A percentile compares a stretch with the other conserved stretches of the same genome.
Evolutionary conservation across 2,329 filamentous ascomycete genomes (phyloP).

Genomic region (Trichoderma semiorbis): DNA sequence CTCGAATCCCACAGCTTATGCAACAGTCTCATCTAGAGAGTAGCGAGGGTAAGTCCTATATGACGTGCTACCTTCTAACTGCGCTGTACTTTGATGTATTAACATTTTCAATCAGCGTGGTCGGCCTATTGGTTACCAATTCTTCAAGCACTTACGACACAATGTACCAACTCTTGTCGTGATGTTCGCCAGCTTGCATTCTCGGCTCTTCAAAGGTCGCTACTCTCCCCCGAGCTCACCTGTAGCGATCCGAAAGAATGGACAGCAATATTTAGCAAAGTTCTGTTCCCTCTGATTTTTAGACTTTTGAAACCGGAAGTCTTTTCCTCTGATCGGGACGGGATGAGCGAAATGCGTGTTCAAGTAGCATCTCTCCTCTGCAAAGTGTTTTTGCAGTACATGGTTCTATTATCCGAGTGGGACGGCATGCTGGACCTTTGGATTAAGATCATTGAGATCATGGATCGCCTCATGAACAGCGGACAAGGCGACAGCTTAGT

Average conservation of each 20-base stretch:
- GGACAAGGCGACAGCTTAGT: conserved; percentile 87
- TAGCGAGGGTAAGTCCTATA: conserved; percentile 61
- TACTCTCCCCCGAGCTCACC: conserved; percentile 80
- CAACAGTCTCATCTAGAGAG: conserved; percentile 88
- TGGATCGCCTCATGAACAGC: conserved; percentile 95
- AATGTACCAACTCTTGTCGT: conserved; percentile 91
- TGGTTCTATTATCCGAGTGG: conserved; percentile 79
- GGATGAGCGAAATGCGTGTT: conserved; percentile 94
- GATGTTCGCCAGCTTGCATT: conserved; percentile 90
- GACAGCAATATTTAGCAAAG: conserved; percentile 91
- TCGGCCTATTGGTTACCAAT: conserved; percentile 97
- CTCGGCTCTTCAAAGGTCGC: conserved; percentile 75
- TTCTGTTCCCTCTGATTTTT: conserved; percentile 86
- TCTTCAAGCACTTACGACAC: conserved; percentile 79
- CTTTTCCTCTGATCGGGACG: conserved; percentile 82
- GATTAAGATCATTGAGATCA: conserved; percentile 86
- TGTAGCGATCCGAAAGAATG: conserved; percentile 85
- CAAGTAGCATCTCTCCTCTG: conserved; percentile 87
- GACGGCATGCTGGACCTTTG: conserved; percentile 89
- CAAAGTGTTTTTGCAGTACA: conserved; percentile 93
- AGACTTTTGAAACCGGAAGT: conserved; percentile 90
- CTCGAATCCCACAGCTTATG: conserved; percentile 80
- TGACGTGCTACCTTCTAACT: background rate
- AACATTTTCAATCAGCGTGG: conserved; percentile 63
- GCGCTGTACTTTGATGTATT: conserved; percentile 5